These are phyloP conservation scores for Sequoia sempervirens DNA, from an alignment of 75 land plant genomes.

Conservation along the genomic window DNA sequence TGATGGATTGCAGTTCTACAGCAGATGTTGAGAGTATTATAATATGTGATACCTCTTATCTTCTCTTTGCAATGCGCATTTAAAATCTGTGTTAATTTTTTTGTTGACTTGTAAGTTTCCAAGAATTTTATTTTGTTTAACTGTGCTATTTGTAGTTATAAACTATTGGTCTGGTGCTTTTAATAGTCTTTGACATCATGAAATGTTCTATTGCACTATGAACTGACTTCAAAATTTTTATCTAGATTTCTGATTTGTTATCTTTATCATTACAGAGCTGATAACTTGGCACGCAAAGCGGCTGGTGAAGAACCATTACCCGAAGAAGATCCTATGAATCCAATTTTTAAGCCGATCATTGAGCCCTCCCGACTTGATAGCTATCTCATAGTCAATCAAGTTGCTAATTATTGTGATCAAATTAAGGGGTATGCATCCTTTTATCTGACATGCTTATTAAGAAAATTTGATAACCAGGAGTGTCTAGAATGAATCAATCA, in stretches of 20 bases:
- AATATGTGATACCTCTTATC: no score
- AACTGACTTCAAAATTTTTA: background rate
- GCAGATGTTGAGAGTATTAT: no score
- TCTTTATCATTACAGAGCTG: slow-evolving; percentile 42
- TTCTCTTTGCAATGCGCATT: slow-evolving; percentile 88
- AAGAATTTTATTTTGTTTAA: background rate
- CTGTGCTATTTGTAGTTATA: background rate
- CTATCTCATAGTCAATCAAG: slow-evolving; percentile 86
- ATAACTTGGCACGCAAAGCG: slow-evolving; percentile 74
- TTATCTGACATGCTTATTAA: background rate
- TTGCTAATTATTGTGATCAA: slow-evolving; percentile 89
- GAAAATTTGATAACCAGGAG: background rate
- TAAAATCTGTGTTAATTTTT: slow-evolving; percentile 11
- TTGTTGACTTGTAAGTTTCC: background rate
- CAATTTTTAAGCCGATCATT: slow-evolving; percentile 76
- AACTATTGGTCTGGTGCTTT: background rate
- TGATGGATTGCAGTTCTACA: no score
- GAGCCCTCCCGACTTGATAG: slow-evolving; percentile 95
- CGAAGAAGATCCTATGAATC: slow-evolving; percentile 91
- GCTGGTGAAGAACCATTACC: slow-evolving; percentile 93
- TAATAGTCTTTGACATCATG: background rate
- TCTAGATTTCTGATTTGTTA: background rate
- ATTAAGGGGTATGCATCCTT: slow-evolving; percentile 81
- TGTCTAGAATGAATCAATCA: background rate
- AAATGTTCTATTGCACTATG: background rate